Evolutionary conservation across 2,329 filamentous ascomycete species (phyloP).

Genomic region (Purpureocillium lavendulum): DNA sequence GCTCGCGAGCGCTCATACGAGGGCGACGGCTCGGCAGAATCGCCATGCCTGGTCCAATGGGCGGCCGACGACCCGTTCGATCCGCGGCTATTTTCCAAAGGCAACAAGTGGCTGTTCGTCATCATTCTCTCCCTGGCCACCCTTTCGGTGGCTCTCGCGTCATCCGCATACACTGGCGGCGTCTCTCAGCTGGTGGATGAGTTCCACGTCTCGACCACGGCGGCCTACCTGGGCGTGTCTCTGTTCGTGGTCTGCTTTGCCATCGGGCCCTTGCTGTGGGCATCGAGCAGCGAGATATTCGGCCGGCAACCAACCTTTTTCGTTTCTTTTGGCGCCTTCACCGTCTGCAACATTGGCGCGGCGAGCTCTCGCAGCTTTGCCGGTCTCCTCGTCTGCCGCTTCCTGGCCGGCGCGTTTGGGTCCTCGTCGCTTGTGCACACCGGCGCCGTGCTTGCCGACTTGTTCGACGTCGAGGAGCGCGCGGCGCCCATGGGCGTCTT

Average conservation of each 20-base stretch:
- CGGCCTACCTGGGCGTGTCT: constrained; percentile 33
- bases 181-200: neutral
- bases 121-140: neutral
- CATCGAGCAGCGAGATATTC: constrained; percentile 47
- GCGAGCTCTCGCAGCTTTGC: too few relatives aligned
- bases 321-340: too few relatives aligned
- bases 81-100: neutral
- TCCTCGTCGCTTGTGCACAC: too few relatives aligned
- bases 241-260: constrained; percentile 47
- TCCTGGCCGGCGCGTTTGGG: too few relatives aligned
- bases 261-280: constrained; percentile 49
- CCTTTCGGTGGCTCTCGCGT: neutral
- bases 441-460: too few relatives aligned
- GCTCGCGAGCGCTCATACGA: too few relatives aligned
- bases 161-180: neutral
- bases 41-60: neutral
- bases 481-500: constrained; percentile 64
- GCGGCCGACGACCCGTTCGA: neutral
- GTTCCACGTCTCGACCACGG: neutral
- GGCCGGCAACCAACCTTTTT: neutral
- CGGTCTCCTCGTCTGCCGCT: too few relatives aligned
- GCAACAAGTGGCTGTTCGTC: neutral
- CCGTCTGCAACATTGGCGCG: too few relatives aligned
- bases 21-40: neutral
- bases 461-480: constrained; percentile 22